Evolutionary conservation across 805 yeast genomes (phyloP), one percentile per base, ranked within the genome.

Genomic region (Kregervanrija pseudodelftensis): DNA sequence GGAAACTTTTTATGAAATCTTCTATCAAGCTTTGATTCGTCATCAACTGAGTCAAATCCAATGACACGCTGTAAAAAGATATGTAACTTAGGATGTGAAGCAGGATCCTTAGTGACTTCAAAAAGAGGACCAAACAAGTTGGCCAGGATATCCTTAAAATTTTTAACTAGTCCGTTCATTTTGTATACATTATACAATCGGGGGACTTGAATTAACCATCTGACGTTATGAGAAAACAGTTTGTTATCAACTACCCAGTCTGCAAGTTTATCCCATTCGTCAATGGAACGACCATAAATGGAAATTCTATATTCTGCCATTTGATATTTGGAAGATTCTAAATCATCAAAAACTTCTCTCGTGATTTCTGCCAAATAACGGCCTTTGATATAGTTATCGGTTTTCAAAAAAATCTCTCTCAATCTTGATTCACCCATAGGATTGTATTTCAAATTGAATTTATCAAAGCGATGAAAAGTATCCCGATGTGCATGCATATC

Each of bases 401-500:
- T 95, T 65, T 93, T 93, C 54, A 93, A 70, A 64, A 93, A 93
- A 44, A 93, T 93, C 63, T 93, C 99, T 66, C 99, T 80, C 64
- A 93, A 69, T 63, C 99, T 82, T 15, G 99, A 93, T 67, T 93
- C 99, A 30, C 99, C 99, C 55, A 93, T 84, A 15, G 99, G 99
- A 61, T 93, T 93, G 68, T 93, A 93, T 64, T 93, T 95, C 68
- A 93, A 73, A 64, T 93, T 93, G 74, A 93, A 93, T 67, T 93
- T 93, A 66, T 93, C 99, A 60, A 93, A 93, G 57, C 99, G 76
- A 65, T 93, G 99, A 76, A 93, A 93, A 1, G 98, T 85, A 59
- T 93, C 99, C 52, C 90, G 85, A 64, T 93, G 99, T 5, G 99
- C 99, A 66, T 93, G 99, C 99, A 93, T 93, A 66, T 93, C 99